Evolutionary conservation across 768 basidiomycete species (phyloP).

Genomic region (Tulasnella sp.): DNA sequence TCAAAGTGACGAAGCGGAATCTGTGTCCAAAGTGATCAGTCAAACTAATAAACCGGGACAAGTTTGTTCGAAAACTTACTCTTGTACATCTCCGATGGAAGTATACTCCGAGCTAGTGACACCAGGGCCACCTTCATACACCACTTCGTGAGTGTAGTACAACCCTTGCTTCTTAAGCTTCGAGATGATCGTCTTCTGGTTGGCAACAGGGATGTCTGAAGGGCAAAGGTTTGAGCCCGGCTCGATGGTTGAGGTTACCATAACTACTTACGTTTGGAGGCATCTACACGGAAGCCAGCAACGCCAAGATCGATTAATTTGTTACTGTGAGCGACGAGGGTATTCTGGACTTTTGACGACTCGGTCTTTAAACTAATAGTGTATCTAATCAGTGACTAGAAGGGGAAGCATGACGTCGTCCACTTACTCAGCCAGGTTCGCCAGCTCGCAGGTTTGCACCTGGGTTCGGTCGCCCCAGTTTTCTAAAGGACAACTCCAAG

Average conservation of each 20-base stretch:
- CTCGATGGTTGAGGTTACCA: neutral
- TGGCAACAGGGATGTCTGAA: constrained; percentile 46
- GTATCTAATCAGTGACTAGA: neutral
- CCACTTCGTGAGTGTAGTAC: constrained; percentile 22
- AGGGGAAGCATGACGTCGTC: neutral
- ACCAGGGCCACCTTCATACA: constrained; percentile 44
- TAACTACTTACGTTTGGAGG: constrained; percentile 16
- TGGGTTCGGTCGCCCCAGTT: constrained; percentile 22
- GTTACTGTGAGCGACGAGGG: constrained; percentile 50
- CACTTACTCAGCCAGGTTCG: constrained; percentile 23
- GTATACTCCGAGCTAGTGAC: constrained; percentile 50
- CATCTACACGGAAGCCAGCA: constrained; percentile 15
- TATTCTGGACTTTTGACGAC: constrained; percentile 48
- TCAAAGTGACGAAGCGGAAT: constrained; percentile 51
- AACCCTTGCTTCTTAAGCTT: neutral
- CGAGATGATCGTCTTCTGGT: constrained; percentile 24
- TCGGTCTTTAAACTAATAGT: constrained; percentile 46
- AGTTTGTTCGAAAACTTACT: constrained; percentile 33
- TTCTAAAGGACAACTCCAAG: neutral
- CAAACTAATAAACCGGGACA: no score
- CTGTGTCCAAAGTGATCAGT: constrained; percentile 22
- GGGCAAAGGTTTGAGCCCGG: neutral
- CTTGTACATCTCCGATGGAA: constrained; percentile 46
- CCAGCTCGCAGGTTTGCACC: constrained; percentile 23
- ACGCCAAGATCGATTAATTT: constrained; percentile 54